A percentile compares a stretch with the other conserved stretches of the same genome.
Conservation (phyloP, 2,329 filamentous ascomycete genomes). For the Bipolaris victoriae region DNA sequence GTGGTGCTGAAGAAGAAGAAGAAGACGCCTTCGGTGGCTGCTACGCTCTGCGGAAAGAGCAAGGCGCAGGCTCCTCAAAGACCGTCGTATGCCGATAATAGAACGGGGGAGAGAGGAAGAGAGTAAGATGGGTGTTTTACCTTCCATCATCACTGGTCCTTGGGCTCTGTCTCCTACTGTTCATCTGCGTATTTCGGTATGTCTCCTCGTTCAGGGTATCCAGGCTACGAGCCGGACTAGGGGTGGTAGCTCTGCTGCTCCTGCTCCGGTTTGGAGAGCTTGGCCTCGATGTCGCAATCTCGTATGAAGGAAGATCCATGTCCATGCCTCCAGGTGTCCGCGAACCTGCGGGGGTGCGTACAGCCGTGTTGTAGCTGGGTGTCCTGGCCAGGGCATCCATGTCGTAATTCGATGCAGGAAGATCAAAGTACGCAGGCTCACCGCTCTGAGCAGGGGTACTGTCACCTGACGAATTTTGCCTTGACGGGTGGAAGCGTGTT, state of each 20-base stretch:
- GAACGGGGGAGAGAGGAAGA: neutral
- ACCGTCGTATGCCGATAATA: neutral
- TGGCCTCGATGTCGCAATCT: slow-evolving; percentile 54
- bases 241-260: slow-evolving; percentile 40
- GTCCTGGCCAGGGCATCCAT: slow-evolving; percentile 56
- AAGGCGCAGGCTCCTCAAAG: slow-evolving; percentile 4
- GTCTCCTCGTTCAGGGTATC: slow-evolving; percentile 48
- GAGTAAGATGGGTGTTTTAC: slow-evolving; percentile 24
- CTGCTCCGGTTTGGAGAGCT: slow-evolving; percentile 46
- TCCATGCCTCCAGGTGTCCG: slow-evolving; percentile 49
- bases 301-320: slow-evolving; percentile 52
- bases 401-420: slow-evolving; percentile 43
- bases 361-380: slow-evolving; percentile 59
- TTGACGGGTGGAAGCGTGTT: slow-evolving; percentile 32
- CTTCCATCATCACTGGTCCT: slow-evolving; percentile 37
- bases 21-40: neutral
- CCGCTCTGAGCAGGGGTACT: slow-evolving; percentile 41
- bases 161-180: slow-evolving; percentile 35
- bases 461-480: slow-evolving; percentile 45
- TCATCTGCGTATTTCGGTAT: slow-evolving; percentile 46
- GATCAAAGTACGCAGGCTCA: slow-evolving; percentile 33
- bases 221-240: slow-evolving; percentile 42
- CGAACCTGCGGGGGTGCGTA: slow-evolving; percentile 53
- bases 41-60: neutral
- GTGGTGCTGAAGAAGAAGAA: neutral